Conservation (phyloP, 169 alveolate species). For the Babesia divergens region DNA sequence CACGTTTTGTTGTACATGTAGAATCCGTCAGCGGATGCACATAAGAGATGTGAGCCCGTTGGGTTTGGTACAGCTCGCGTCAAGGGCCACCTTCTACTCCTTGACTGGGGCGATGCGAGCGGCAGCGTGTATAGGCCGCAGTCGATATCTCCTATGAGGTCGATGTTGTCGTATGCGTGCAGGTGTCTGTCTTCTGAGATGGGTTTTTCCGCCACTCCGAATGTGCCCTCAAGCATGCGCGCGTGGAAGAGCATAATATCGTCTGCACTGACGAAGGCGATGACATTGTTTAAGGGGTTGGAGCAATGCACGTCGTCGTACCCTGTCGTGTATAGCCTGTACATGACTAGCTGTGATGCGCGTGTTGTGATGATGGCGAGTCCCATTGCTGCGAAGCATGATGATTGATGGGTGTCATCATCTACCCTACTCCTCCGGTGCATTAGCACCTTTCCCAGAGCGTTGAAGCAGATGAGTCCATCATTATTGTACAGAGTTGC, state of each 20-base stretch:
- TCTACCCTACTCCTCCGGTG: conserved; percentile 3
- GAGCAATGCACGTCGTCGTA: conserved; percentile 1
- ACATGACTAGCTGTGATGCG: not conserved
- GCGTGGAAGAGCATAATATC: conserved; percentile 2
- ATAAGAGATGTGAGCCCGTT: not conserved
- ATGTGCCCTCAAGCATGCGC: conserved; percentile 10
- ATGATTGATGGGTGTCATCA: not conserved
- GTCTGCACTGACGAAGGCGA: conserved; percentile 1
- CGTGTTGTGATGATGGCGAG: conserved; percentile 3
- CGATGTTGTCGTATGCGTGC: conserved; percentile 29
- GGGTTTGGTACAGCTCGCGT: conserved; percentile 4
- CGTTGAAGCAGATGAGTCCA: conserved; percentile 6
- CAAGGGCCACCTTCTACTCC: conserved; percentile 17
- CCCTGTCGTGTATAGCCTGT: not conserved
- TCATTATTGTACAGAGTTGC: conserved; percentile 8
- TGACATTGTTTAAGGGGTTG: not conserved
- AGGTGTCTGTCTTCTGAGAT: conserved; percentile 3
- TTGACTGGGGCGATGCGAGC: not conserved
- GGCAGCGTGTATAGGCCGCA: conserved; percentile 6
- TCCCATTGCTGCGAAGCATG: conserved; percentile 17
- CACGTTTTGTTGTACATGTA: not conserved
- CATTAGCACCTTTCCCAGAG: not conserved
- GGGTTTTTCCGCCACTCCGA: not conserved
- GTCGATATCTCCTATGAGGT: conserved; percentile 15
- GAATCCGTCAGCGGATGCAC: not conserved